These are phyloP conservation scores for Didymella lethalis DNA, from an alignment of 2,329 filamentous ascomycete species.

Conservation along the genomic window DNA sequence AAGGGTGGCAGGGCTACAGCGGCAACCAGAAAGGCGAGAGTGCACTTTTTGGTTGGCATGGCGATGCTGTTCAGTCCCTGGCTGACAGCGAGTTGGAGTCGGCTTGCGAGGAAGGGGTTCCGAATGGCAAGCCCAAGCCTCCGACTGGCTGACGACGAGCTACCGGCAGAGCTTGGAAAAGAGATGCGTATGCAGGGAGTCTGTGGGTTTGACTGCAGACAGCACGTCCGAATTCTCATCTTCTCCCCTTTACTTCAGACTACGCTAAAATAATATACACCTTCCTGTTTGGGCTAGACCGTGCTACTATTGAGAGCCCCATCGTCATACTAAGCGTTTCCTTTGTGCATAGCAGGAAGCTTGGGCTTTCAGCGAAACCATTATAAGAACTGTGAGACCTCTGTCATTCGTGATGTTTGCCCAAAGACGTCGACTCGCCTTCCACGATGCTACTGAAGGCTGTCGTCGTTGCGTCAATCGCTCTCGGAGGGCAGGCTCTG, in stretches of 20 bases:
- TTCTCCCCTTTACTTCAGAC: neutral
- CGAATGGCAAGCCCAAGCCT: conserved; percentile 15
- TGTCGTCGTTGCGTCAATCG: neutral
- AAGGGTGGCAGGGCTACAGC: conserved; percentile 4
- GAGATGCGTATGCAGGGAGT: neutral
- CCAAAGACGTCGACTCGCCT: neutral
- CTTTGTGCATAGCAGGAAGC: neutral
- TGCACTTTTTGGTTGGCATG: conserved; percentile 30
- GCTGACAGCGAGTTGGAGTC: conserved; percentile 27
- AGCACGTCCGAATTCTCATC: neutral
- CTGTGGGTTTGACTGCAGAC: neutral
- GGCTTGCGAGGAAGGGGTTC: conserved; percentile 23
- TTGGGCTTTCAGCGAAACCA: neutral
- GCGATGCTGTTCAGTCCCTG: conserved; percentile 25
- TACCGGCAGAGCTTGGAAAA: neutral
- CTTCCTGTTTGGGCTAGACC: neutral
- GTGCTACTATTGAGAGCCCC: neutral
- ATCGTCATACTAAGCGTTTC: conserved; percentile 2
- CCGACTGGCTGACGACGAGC: neutral
- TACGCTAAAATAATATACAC: neutral
- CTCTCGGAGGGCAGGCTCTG: conserved; percentile 1
- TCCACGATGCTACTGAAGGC: neutral
- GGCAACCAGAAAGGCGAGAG: conserved; percentile 28
- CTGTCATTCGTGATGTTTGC: no score
- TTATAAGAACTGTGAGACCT: neutral